Evolutionary conservation across 2,329 filamentous ascomycete species (phyloP), one percentile per base, ranked within the genome.

Genomic region (Dothistroma septosporum): DNA sequence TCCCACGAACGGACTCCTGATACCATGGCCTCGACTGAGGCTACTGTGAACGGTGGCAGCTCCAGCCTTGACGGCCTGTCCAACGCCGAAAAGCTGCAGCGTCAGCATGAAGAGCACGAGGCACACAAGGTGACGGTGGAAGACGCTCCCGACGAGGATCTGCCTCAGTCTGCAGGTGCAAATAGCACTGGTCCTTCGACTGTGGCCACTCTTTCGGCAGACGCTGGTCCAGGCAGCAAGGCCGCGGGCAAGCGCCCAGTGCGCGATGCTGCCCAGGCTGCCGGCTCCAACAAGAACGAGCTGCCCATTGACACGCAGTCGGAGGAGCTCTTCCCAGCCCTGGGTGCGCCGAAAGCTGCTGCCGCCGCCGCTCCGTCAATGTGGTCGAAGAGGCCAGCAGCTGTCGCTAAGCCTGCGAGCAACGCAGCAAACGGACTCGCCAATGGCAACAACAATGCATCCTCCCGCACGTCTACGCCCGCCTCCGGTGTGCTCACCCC

Each of bases 241-340:
- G 82, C 85, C 62, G 84, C 85, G 49, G 85, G 84, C 57, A 91
- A 90, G 79, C 85, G 89, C 73, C 87, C 87, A 74, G 81, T 80
- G 37, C 79, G 84, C 59, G 75, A 81, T 35, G 74, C 78, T 31
- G 50, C 62, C 22, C 62, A 57, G 46, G 59, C 58, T 1, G 73
- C 72, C 41, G 53, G 67, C 14, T 53, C 64, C 35, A 70, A 64
- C 28, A 69, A 70, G 59, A 70, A 64, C 28, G 69, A 70, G 59
- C 67, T 78, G 48, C 69, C 81, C 56, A 79, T 97, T 63, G 91
- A 97, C 76, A 92, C 91, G 21, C 84, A 90, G 71, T 96, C 91
- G 19, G 90, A 95, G 73, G 92, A 97, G 76, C 81, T 90, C 61
- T 99, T 99, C 82, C 94, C 94, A n/a, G 87, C 92, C 69, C 85